Evolutionary conservation across 1,284 basidiomycete genomes (phyloP), one percentile per base, ranked within the genome.

Genomic region (Coriolopsis trogii): DNA sequence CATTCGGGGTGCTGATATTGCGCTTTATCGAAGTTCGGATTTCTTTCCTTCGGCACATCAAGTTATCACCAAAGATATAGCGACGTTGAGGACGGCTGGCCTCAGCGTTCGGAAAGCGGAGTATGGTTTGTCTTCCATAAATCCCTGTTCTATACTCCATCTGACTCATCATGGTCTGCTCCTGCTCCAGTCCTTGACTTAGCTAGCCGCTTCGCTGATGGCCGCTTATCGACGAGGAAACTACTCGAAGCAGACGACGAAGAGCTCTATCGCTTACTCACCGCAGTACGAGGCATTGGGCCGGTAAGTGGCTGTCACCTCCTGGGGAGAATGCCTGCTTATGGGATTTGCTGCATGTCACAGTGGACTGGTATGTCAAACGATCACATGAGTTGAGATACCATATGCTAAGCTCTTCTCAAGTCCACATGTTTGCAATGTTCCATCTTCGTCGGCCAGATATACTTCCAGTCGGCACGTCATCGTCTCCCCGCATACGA

Each of bases 371-470:
- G 71, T 73, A 41, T 23, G 49, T 55, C 38, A n/a, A 23, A 7
- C 13, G 24, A 37, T 21, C 13, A 10, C 16, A 16, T 15, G 15
- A 16, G 21, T 2, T 31, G 23, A 15, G 21, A 10, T 40, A n/a
- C 46, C 33, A 21, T 28, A 31, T 18, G 20, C 43, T 44, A 25
- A 51, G 25, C 28, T 12, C 16, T 41, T 20, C 24, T 31, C 13
- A 69, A 77, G 89, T 93, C 13, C 85, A 93, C 65, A 94, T 95
- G 93, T 95, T 95, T 65, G 81, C 90, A 10, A 91, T 95, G 53
- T 95, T 95, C 70, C 89, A 90, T 1, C 76, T 93, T 20, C 79
- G 90, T 5, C 83, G 92, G 6, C 89, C 89, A 0, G 84, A 95
- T 67, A 87, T 95, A 41, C 76, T 94, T 2, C 89, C 91, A 33